Evolutionary conservation across 2,329 filamentous ascomycete species (phyloP).

Genomic region (Elsinoe fawcettii): DNA sequence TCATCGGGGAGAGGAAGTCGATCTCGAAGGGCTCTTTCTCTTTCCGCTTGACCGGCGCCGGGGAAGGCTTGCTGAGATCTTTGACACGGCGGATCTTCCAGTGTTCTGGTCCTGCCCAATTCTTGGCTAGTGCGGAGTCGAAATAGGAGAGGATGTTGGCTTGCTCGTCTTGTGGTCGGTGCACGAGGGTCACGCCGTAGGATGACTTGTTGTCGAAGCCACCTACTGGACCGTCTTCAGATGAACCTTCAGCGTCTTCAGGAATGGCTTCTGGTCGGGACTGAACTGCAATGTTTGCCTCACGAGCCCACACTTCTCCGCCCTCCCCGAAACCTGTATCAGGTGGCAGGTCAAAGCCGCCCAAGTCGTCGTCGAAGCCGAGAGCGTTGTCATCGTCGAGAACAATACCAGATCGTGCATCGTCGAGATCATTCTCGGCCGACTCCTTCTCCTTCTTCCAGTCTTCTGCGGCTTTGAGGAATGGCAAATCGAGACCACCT

Average conservation of each 20-base stretch:
- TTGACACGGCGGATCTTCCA: conserved; percentile 97
- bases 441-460: conserved; percentile 58
- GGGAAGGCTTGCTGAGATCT: conserved; percentile 53
- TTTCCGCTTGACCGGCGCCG: conserved; percentile 56
- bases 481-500: conserved; percentile 80
- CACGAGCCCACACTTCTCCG: conserved; percentile 88
- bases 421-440: conserved; percentile 38
- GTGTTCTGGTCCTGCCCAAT: conserved; percentile 96
- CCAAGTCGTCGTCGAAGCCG: conserved; percentile 74
- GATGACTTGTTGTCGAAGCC: conserved; percentile 57
- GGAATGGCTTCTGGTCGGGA: conserved; percentile 66
- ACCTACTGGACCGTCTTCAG: conserved; percentile 39
- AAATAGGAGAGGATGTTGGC: conserved; percentile 98
- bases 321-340: conserved; percentile 90
- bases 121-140: conserved; percentile 91
- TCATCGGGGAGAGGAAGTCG: conserved; percentile 73
- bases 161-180: conserved; percentile 58
- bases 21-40: conserved; percentile 97
- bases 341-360: conserved; percentile 49
- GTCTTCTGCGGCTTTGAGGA: conserved; percentile 76
- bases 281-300: conserved; percentile 79
- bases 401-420: conserved; percentile 70
- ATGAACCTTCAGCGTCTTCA: conserved; percentile 47
- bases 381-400: conserved; percentile 79
- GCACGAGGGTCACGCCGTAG: conserved; percentile 73